Percentiles rank a stretch among this genome's conserved stretches.
phyloP scores from a whole-genome alignment of 2,329 filamentous ascomycete species.

The Talaromyces verruculosus region DNA sequence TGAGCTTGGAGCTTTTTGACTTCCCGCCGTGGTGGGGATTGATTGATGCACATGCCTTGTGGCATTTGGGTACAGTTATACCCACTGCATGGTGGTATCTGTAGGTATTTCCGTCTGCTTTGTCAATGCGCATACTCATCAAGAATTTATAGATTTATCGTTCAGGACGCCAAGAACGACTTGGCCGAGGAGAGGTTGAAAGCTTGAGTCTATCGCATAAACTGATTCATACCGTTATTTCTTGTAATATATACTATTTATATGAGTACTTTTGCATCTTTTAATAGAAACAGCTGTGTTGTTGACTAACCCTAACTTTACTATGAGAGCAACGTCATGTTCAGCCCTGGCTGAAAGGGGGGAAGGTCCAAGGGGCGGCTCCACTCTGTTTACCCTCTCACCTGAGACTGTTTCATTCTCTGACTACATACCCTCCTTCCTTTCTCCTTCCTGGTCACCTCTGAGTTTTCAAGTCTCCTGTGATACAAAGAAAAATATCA shows the following conservation, averaged over 20 bases:
- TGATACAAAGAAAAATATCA: neutral
- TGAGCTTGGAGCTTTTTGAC: constrained; percentile 94
- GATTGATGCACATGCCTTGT: constrained; percentile 90
- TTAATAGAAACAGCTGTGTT: neutral
- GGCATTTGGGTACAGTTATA: constrained; percentile 90
- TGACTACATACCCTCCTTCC: neutral
- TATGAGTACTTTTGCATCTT: neutral
- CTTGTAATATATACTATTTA: constrained; percentile 1
- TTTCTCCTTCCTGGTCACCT: neutral
- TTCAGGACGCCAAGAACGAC: constrained; percentile 83
- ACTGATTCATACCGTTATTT: neutral
- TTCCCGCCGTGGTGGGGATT: constrained; percentile 81
- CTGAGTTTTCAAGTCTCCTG: neutral
- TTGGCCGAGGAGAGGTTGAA: constrained; percentile 72
- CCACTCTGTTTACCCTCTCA: constrained; percentile 10
- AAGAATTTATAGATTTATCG: constrained; percentile 65
- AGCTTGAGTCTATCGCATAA: constrained; percentile 45
- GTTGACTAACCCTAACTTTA: neutral
- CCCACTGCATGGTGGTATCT: constrained; percentile 92
- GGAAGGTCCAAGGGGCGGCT: neutral
- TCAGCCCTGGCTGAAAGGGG: constrained; percentile 3
- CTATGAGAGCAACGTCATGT: neutral
- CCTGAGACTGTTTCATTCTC: constrained; percentile 16
- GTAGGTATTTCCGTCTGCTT: constrained; percentile 61
- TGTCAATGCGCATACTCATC: constrained; percentile 28